Base-by-base conservation (phyloP, 2,329 filamentous ascomycete species). In the Cylindrodendrum hubeiense region DNA sequence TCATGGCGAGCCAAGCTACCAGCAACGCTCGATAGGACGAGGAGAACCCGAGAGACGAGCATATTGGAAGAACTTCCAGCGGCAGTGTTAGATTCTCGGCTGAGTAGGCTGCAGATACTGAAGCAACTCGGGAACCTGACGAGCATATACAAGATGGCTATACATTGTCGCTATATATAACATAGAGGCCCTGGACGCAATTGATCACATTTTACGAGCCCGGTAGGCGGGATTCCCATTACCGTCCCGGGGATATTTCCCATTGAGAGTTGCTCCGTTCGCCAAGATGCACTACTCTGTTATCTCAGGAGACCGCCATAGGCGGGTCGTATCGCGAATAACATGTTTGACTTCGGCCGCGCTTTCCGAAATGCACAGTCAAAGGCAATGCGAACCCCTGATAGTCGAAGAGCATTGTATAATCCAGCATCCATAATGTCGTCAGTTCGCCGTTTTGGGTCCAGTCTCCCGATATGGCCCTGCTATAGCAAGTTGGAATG, bases 251-350 rank as follows among this genome's bases (percentile, higher is more conserved):
- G 28, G 47, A 50, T 50, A 21, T 33, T 33, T 4, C 47, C 47
- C 28, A 21, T 33, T 50, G 47, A 33, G 47, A 50, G 28, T 13
- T 33, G 26, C 47, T 33, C 47, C 47, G 47, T 33, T 15, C 28
- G 47, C 47, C 47, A 50, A 50, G 47, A 34, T 50, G 17, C 28
- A 50, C 47, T 50, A 50, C 47, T 33, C 6, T n/a, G 10, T 33
- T 50, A 34, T 50, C 47, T 33, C 47, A 33, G 10, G 26, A 8
- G n/a, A 21, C 47, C 6, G 28, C 19, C n/a, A 33, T 33, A 33
- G 28, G 28, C n/a, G 28, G 5, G n/a, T 33, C 26, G 46, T 13
- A 15, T 50, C 12, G n/a, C 28, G 19, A 43, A 5, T 9, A 50
- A 21, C 47, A 9, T n/a, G 46, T 30, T 19, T 17, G 24, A 26